Conservation (phyloP, 352 stramenopile genomes). For the Globisporangium sylvaticum region DNA sequence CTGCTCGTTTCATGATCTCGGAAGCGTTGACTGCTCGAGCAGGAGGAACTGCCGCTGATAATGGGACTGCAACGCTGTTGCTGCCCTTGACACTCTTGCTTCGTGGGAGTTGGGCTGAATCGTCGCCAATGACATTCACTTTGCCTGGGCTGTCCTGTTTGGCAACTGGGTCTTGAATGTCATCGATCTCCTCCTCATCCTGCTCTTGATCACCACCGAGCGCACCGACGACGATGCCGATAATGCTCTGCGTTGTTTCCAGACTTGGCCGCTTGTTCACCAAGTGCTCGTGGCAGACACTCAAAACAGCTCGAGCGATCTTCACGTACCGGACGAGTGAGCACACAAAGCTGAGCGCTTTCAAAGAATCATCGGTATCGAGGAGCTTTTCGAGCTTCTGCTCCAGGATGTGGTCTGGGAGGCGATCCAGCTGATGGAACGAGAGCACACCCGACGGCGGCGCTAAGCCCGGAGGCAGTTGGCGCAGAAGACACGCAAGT, state of each 20-base stretch:
- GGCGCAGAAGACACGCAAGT: constrained; percentile 38
- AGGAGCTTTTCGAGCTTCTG: constrained; percentile 26
- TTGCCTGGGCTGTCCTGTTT: background rate
- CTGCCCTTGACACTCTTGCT: background rate
- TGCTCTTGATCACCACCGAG: constrained; percentile 5
- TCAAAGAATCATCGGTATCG: constrained; percentile 18
- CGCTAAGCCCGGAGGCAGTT: constrained; percentile 38
- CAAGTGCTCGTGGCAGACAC: constrained; percentile 41
- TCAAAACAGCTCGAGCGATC: constrained; percentile 32
- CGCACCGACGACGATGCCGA: constrained; percentile 17
- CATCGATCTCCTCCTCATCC: background rate
- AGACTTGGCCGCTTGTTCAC: constrained; percentile 21
- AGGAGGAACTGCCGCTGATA: background rate
- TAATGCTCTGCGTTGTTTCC: constrained; percentile 30
- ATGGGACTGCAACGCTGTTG: background rate
- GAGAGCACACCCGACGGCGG: constrained; percentile 31
- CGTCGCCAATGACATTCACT: background rate
- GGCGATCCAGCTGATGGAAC: constrained; percentile 38
- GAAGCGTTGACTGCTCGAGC: constrained; percentile 28
- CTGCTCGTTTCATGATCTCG: constrained; percentile 45
- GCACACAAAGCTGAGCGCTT: constrained; percentile 29
- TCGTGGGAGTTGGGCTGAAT: no score
- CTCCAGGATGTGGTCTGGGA: constrained; percentile 28
- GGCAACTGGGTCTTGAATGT: background rate
- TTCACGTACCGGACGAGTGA: constrained; percentile 40